Evolutionary conservation across 495 filamentous ascomycete genomes (phyloP), one percentile per base, ranked within the genome.

Genomic region (Lichina pygmaea): DNA sequence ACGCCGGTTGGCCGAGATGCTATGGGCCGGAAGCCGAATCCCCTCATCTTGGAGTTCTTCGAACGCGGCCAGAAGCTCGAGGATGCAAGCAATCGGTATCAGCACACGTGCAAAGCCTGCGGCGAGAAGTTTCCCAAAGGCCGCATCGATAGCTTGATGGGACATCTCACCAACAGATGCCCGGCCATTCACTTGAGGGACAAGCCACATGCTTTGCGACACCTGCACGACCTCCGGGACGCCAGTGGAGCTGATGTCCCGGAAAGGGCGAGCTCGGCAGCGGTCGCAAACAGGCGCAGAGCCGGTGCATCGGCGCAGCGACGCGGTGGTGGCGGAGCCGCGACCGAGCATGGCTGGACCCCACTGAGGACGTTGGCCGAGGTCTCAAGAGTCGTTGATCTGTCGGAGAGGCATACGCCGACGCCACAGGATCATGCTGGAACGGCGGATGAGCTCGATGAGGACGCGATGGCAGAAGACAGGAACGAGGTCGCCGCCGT

Each of bases 51-150:
- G 52, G 74, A 82, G 63, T 82, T 77, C 63, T 92, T 89, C 59
- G 75, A 76, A 55, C 71, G 83, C 46, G 83, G 83, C 8, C 66
- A 69, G 11, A 89, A 86, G 59, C 64, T 86, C 52, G 73, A 77
- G 52, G 81, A 89, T 55, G 72, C 77, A 47, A 81, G 76, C 62
- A 92, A 92, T 57, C 72, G 83, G 41, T 92, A 92, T 53, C 73
- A 79, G 52, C 78, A 86, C 56, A 83, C 77, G 4, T 92, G 82
- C 69, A 83, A 81, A 62, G 65, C 72, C 38, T 92, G 83, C 53
- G 79, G 81, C 42, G 79, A 86, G 53, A 71, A 74, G 51, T 86
- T 86, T 48, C 79, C 80, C 41, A 86, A 86, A 52, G 83, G 83
- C 51, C 71, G 83, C 44, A 73, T 81, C 54, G 83, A 92, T 49